These are phyloP conservation scores for Dillenia suffruticosa DNA, from an alignment of 164 flowering plant species.

Conservation along the genomic window DNA sequence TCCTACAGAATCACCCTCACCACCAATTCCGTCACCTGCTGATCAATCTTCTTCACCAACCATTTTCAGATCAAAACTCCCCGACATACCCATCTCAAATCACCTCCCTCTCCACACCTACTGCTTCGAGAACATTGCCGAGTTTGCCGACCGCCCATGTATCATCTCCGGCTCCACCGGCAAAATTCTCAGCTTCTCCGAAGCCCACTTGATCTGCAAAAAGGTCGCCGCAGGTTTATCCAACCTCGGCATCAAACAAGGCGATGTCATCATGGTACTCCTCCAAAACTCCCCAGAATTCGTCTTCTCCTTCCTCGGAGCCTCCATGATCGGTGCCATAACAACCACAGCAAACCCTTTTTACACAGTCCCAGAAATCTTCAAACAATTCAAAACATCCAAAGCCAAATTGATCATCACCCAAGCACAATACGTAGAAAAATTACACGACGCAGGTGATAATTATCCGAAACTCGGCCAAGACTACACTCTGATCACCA, in stretches of 20 bases:
- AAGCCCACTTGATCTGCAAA: slow-evolving; percentile 39
- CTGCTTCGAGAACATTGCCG: slow-evolving; percentile 42
- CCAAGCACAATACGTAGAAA: slow-evolving; percentile 49
- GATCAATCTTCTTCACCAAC: too few relatives aligned
- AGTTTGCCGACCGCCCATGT: slow-evolving; percentile 40
- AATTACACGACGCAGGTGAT: slow-evolving; percentile 27
- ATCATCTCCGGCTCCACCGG: slow-evolving; percentile 46
- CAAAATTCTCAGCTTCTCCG: slow-evolving; percentile 33
- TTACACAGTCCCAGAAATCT: slow-evolving; percentile 57
- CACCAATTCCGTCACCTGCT: too few relatives aligned
- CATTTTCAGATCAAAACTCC: slow-evolving; percentile 56
- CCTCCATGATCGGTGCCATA: slow-evolving; percentile 73
- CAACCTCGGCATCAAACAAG: slow-evolving; percentile 41
- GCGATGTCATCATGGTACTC: slow-evolving; percentile 66
- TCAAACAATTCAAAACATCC: slow-evolving; percentile 43
- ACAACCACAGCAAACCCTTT: slow-evolving; percentile 73
- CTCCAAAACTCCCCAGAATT: slow-evolving; percentile 75
- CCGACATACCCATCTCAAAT: slow-evolving; percentile 52
- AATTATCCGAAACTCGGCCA: slow-evolving; percentile 17
- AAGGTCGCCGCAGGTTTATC: slow-evolving; percentile 51
- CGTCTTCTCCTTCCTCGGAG: slow-evolving; percentile 65
- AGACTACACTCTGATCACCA: slow-evolving; percentile 35
- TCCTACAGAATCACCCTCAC: too few relatives aligned
- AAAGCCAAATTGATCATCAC: slow-evolving; percentile 50
- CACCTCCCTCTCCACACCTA: slow-evolving; percentile 70